These are phyloP conservation scores for Boletus fagicola DNA, from an alignment of 768 basidiomycete genomes.

Conservation along the genomic window DNA sequence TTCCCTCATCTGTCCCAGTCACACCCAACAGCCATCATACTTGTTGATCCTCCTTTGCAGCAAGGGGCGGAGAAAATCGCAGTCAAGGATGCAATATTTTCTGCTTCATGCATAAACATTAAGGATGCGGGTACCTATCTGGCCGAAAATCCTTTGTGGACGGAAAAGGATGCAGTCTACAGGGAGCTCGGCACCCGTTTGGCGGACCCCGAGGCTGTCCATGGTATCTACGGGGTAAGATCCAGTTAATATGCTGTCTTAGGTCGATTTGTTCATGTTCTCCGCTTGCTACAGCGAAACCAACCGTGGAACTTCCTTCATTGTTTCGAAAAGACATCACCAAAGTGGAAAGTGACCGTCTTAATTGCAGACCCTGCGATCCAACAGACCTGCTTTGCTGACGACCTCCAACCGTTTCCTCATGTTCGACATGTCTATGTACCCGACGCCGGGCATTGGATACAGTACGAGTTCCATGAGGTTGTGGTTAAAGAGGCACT, in stretches of 20 bases:
- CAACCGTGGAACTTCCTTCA: constrained; percentile 18
- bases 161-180: not conserved
- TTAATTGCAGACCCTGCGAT: constrained; percentile 12
- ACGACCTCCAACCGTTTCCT: constrained; percentile 5
- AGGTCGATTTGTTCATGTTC: not conserved
- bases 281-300: constrained; percentile 10
- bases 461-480: constrained; percentile 18
- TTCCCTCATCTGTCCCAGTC: constrained; percentile 1
- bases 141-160: not conserved
- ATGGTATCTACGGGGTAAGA: not conserved
- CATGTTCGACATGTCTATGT: constrained; percentile 10
- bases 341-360: constrained; percentile 5
- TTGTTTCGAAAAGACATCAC: constrained; percentile 3
- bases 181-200: not conserved
- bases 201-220: not conserved
- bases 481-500: constrained; percentile 11
- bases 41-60: not conserved
- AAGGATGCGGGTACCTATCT: not conserved
- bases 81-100: not conserved
- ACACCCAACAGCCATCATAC: not conserved
- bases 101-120: not conserved
- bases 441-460: constrained; percentile 18
- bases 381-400: constrained; percentile 6
- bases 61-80: not conserved
- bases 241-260: not conserved